A percentile compares a stretch with the other conserved stretches of the same genome.
These are phyloP conservation scores for Candida sp. DNA, from an alignment of 1,139 yeast genomes.

Conservation along the genomic window DNA sequence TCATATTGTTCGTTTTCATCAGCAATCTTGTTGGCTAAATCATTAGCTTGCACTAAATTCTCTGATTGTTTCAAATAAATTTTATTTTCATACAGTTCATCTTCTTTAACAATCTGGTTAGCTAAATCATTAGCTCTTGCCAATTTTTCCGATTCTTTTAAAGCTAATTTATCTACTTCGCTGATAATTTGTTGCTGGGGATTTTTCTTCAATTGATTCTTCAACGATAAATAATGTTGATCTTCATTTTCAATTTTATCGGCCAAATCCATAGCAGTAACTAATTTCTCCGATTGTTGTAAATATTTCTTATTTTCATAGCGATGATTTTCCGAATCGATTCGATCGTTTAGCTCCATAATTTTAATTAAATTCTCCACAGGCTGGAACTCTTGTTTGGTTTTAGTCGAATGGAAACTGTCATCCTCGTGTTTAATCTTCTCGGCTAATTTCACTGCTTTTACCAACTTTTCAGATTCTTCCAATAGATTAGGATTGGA, in stretches of 20 bases:
- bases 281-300: not conserved
- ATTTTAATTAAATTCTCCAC: not conserved
- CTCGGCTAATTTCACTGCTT: not conserved
- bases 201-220: not conserved
- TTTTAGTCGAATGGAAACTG: not conserved
- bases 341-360: not conserved
- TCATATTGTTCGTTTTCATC: not conserved
- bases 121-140: not conserved
- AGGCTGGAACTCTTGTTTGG: not conserved
- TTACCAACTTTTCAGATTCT: not conserved
- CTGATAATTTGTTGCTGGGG: not conserved
- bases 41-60: not conserved
- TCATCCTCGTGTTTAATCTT: not conserved
- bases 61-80: not conserved
- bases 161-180: not conserved
- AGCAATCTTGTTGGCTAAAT: not conserved
- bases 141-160: conserved; percentile 1
- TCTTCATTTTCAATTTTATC: not conserved
- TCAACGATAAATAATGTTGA: not conserved
- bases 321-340: not conserved
- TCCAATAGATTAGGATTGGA: not conserved
- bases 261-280: not conserved
- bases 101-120: not conserved
- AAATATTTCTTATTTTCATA: not conserved
- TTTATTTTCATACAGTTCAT: not conserved